phyloP scores from a whole-genome alignment of 2,329 filamentous ascomycete genomes.

The Diaporthe citrichinensis region DNA sequence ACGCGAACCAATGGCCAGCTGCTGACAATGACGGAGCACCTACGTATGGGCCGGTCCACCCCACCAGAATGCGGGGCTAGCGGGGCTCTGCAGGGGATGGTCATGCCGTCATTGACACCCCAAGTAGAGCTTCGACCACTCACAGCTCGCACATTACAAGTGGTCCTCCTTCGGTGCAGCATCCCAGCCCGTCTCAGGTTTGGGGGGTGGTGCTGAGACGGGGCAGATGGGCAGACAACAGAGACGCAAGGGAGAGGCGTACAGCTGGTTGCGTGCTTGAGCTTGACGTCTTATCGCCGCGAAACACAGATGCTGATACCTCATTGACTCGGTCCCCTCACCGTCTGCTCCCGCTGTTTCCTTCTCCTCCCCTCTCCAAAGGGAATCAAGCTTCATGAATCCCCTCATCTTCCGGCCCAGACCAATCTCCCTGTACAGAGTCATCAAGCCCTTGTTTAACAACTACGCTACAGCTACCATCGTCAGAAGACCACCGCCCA shows the following conservation, averaged over 20 bases:
- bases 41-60: conserved; percentile 1
- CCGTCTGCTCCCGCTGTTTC: background rate
- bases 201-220: background rate
- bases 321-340: conserved; percentile 26
- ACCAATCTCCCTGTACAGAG: conserved; percentile 20
- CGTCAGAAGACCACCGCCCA: background rate
- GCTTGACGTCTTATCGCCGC: conserved; percentile 7
- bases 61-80: conserved; percentile 18
- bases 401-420: conserved; percentile 9
- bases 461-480: background rate
- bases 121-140: conserved; percentile 37
- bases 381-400: conserved; percentile 35
- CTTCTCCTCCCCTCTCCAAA: background rate
- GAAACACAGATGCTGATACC: conserved; percentile 1
- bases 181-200: conserved; percentile 27
- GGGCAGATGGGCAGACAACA: background rate
- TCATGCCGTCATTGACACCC: conserved; percentile 33
- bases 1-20: background rate
- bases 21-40: conserved; percentile 17
- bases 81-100: background rate
- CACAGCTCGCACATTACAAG: conserved; percentile 34
- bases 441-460: conserved; percentile 20
- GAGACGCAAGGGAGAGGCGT: background rate
- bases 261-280: conserved; percentile 8
- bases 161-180: conserved; percentile 9